Conservation (phyloP, 176 grass and related monocot genomes). For the sorghum (Sorghum bicolor) region Sorghum_bicolor_NCBIv3 NC_012871.2:59079501-59080000, state of each 20-base stretch:
- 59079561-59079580: neutral
- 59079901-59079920: neutral
- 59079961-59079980: neutral
- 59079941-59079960: conserved; percentile 10
- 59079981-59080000: conserved; percentile 10
- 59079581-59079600: neutral
- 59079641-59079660: neutral
- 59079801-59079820: no score
- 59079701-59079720: neutral
- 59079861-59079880: neutral
- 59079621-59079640: neutral
- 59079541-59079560: neutral
- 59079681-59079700: neutral
- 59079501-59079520: neutral
- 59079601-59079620: neutral
- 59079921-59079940: neutral
- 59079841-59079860: no score
- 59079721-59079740: neutral
- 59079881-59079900: neutral
- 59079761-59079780: neutral
- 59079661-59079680: neutral
- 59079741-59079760: neutral
- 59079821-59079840: neutral
- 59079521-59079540: neutral
- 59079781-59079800: neutral